Percentiles rank a stretch among this genome's conserved stretches.
phyloP scores from a whole-genome alignment of 805 yeast species.

The Wickerhamiella qilinensis region DNA sequence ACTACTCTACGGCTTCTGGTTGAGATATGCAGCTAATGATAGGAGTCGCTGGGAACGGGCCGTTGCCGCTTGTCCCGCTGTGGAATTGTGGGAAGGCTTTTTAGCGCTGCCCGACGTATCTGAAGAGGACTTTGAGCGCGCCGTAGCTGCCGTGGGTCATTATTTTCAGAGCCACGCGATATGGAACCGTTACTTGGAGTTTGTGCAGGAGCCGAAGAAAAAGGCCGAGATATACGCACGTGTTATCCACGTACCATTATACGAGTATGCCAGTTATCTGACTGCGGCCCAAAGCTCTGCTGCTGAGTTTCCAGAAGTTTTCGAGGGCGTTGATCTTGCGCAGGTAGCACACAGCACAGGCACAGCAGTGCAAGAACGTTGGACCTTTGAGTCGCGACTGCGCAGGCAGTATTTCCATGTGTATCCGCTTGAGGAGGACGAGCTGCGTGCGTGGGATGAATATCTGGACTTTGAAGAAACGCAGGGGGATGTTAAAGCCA shows the following conservation, averaged over 20 bases:
- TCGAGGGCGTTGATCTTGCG: constrained; percentile 4
- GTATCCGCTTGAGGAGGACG: constrained; percentile 29
- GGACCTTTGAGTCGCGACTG: constrained; percentile 62
- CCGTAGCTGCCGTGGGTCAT: constrained; percentile 37
- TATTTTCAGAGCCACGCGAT: constrained; percentile 63
- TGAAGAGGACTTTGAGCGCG: constrained; percentile 28
- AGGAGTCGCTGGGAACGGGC: constrained; percentile 11
- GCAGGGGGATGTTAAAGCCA: constrained; percentile 18
- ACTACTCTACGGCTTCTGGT: constrained; percentile 28
- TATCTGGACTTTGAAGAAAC: constrained; percentile 44
- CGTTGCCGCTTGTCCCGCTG: constrained; percentile 19
- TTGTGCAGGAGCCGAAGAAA: constrained; percentile 30
- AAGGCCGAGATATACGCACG: constrained; percentile 24
- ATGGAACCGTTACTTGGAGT: constrained; percentile 67
- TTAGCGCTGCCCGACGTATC: constrained; percentile 20
- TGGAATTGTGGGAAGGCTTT: constrained; percentile 21
- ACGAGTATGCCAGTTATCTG: constrained; percentile 73
- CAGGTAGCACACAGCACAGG: constrained; percentile 33
- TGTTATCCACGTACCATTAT: constrained; percentile 42
- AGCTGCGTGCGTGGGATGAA: constrained; percentile 38
- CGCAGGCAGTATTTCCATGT: constrained; percentile 44
- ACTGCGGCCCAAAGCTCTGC: constrained; percentile 20
- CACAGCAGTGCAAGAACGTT: constrained; percentile 37
- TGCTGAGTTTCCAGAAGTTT: constrained; percentile 1
- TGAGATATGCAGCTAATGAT: constrained; percentile 16